These are phyloP conservation scores for Huntiella omanensis DNA, from an alignment of 2,329 filamentous ascomycete species.

Conservation along the genomic window DNA sequence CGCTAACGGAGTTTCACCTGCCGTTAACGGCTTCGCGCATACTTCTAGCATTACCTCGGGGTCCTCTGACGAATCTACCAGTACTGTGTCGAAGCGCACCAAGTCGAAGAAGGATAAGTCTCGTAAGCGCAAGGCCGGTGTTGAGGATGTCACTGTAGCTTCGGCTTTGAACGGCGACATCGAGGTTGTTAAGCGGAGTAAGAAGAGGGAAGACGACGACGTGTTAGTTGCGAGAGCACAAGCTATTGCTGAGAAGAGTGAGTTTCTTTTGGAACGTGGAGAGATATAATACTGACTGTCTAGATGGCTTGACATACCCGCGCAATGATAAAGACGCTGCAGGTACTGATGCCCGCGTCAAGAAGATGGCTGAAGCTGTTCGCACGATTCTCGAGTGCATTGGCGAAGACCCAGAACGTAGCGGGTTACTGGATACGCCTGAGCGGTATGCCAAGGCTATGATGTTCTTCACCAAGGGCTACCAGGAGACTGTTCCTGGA, in stretches of 20 bases:
- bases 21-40: slow-evolving; percentile 4
- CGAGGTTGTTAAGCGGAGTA: slow-evolving; percentile 6
- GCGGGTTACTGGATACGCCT: slow-evolving; percentile 49
- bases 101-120: slow-evolving; percentile 8
- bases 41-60: neutral
- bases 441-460: slow-evolving; percentile 87
- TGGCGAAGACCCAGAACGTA: slow-evolving; percentile 47
- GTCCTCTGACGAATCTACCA: slow-evolving; percentile 10
- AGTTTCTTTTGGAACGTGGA: neutral
- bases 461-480: slow-evolving; percentile 90
- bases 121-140: slow-evolving; percentile 18
- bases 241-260: neutral
- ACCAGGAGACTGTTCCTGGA: slow-evolving; percentile 81
- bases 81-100: slow-evolving; percentile 8
- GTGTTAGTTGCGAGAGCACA: neutral
- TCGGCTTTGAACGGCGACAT: slow-evolving; percentile 18
- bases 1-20: slow-evolving; percentile 2
- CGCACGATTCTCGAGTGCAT: slow-evolving; percentile 49
- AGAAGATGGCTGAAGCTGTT: slow-evolving; percentile 42
- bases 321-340: slow-evolving; percentile 10
- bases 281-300: neutral
- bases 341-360: slow-evolving; percentile 23
- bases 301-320: slow-evolving; percentile 2
- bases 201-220: slow-evolving; percentile 1
- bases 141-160: slow-evolving; percentile 19